phyloP scores from a whole-genome alignment of 495 filamentous ascomycete species.

The Xylaria telfairii region DNA sequence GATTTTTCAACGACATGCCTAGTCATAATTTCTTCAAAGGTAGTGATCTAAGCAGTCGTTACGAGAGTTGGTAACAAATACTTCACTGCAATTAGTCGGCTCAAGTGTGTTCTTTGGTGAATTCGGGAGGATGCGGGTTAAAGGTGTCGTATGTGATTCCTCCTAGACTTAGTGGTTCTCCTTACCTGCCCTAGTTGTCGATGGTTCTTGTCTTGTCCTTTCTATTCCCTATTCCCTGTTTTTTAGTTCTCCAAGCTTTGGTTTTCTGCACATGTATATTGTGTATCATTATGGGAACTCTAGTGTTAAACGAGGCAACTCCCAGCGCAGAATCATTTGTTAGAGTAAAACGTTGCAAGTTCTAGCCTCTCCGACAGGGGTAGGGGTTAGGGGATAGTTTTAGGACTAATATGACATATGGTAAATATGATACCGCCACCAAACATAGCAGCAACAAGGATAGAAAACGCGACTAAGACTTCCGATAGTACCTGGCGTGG shows the following conservation, averaged over 20 bases:
- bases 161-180: neutral
- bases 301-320: neutral
- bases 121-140: neutral
- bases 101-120: neutral
- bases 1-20: no score
- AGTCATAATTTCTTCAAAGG: no score
- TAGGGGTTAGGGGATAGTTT: neutral
- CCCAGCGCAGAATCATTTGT: neutral
- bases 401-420: constrained; percentile 12
- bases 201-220: neutral
- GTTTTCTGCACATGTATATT: neutral
- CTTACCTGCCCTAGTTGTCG: neutral
- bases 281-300: neutral
- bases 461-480: neutral
- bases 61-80: neutral
- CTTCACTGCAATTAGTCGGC: neutral
- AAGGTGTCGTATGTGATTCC: neutral
- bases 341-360: neutral
- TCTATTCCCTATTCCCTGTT: no score
- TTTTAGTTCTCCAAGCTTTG: no score
- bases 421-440: constrained; percentile 15
- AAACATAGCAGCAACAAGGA: neutral
- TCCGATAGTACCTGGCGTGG: constrained; percentile 23
- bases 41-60: neutral
- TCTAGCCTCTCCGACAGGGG: no score